Conservation (phyloP, 2,329 filamentous ascomycete species). For the Metarhizium guizhouense region DNA sequence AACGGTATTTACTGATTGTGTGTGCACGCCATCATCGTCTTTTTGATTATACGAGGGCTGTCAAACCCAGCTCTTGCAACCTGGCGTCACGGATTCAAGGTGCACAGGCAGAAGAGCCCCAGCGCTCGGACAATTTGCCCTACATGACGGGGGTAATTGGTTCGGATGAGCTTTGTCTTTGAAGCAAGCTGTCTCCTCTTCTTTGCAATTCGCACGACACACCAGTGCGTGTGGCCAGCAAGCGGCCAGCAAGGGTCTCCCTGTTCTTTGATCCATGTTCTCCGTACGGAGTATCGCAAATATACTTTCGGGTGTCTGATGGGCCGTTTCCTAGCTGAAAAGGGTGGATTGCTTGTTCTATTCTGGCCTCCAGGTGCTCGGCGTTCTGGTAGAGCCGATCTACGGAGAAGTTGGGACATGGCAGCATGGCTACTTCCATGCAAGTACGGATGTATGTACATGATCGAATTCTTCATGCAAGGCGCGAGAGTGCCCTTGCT, state of each 20-base stretch:
- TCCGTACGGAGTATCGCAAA: background rate
- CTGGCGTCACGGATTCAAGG: background rate
- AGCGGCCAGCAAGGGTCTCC: background rate
- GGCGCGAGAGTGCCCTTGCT: background rate
- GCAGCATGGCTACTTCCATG: background rate
- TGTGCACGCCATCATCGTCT: constrained; percentile 3
- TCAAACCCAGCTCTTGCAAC: background rate
- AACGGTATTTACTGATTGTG: background rate
- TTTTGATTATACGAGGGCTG: background rate
- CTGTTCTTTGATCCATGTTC: background rate
- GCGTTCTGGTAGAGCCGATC: background rate
- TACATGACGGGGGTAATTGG: background rate
- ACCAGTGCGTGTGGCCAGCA: background rate
- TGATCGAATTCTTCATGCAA: background rate
- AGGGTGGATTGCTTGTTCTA: background rate
- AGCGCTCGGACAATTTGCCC: background rate
- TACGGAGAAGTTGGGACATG: background rate
- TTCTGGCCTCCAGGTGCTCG: background rate
- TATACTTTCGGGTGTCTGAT: background rate
- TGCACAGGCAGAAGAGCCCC: background rate
- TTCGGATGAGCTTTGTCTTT: background rate
- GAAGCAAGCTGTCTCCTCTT: background rate
- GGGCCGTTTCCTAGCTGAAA: background rate
- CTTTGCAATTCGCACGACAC: background rate
- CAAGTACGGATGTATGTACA: background rate